Percentiles rank a stretch among this genome's conserved stretches.
Conservation (phyloP, 129 eudicot genomes). For the Pittosporum tobira region DNA sequence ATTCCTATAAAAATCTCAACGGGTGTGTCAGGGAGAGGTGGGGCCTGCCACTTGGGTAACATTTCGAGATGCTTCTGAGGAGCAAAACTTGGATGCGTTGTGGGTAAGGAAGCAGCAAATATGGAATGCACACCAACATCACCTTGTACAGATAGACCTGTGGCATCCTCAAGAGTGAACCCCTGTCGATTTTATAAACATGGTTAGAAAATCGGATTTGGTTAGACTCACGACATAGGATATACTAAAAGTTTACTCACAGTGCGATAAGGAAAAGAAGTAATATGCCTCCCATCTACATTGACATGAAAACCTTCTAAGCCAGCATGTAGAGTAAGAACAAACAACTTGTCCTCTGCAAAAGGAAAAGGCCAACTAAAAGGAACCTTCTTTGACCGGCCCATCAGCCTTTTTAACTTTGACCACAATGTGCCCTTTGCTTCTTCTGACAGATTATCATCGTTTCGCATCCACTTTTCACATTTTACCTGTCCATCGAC, state of each 20-base stretch:
- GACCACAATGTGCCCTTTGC: conserved; percentile 67
- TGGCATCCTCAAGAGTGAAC: conserved; percentile 80
- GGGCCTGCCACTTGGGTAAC: conserved; percentile 38
- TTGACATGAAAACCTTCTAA: conserved; percentile 78
- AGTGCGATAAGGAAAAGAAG: conserved; percentile 77
- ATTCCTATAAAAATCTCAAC: conserved; percentile 56
- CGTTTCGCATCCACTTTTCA: conserved; percentile 78
- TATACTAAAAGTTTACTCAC: conserved; percentile 32
- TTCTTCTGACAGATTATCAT: conserved; percentile 35
- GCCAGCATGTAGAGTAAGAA: conserved; percentile 66
- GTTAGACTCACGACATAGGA: background rate
- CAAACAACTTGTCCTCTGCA: conserved; percentile 59
- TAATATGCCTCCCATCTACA: conserved; percentile 75
- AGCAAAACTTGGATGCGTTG: conserved; percentile 52
- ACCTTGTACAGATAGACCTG: conserved; percentile 53
- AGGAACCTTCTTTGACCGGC: conserved; percentile 44
- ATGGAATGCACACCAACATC: conserved; percentile 58
- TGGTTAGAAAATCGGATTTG: background rate
- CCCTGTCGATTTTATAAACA: conserved; percentile 36
- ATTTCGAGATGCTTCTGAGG: conserved; percentile 45
- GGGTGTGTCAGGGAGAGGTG: conserved; percentile 37
- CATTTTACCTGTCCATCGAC: conserved; percentile 74
- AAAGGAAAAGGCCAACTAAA: conserved; percentile 75
- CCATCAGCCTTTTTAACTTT: conserved; percentile 61
- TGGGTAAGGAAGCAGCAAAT: conserved; percentile 66